Evolutionary conservation across 2,329 filamentous ascomycete species (phyloP).

Genomic region (Aphanocladium album): DNA sequence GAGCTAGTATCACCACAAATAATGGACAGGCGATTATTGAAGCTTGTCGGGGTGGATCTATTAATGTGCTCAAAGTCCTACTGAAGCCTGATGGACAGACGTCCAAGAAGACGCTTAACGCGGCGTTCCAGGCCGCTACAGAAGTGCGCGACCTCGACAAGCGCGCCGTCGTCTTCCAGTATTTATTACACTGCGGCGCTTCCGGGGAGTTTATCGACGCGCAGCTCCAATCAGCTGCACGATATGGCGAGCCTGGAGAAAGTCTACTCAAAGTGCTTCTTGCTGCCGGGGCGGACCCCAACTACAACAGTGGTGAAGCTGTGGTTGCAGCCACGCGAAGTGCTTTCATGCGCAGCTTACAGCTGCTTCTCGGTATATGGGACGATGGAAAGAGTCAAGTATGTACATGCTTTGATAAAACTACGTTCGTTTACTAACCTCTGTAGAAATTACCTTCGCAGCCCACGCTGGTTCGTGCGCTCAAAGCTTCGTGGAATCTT

Average conservation of each 20-base stretch:
- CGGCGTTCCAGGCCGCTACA: slow-evolving; percentile 51
- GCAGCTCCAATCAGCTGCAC: slow-evolving; percentile 48
- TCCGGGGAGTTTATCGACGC: slow-evolving; percentile 46
- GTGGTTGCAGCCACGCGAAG: slow-evolving; percentile 50
- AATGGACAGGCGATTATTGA: slow-evolving; percentile 51
- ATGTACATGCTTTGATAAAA: slow-evolving; percentile 16
- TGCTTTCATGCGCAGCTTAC: slow-evolving; percentile 44
- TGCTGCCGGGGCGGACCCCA: slow-evolving; percentile 47
- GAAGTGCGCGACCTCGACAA: slow-evolving; percentile 46
- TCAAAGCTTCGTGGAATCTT: slow-evolving; percentile 51
- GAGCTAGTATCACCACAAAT: slow-evolving; percentile 46
- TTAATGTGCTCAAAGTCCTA: slow-evolving; percentile 46
- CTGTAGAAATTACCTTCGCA: slow-evolving; percentile 41
- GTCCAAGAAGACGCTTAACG: slow-evolving; percentile 39
- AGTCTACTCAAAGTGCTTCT: slow-evolving; percentile 47
- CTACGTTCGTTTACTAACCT: slow-evolving; percentile 10
- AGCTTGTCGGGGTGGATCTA: slow-evolving; percentile 46
- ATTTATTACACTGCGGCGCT: slow-evolving; percentile 47
- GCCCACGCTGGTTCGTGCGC: slow-evolving; percentile 42
- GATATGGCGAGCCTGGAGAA: slow-evolving; percentile 45
- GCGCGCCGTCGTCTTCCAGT: slow-evolving; percentile 44
- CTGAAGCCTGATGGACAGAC: slow-evolving; percentile 36
- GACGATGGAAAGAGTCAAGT: slow-evolving; percentile 38
- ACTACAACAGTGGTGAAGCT: slow-evolving; percentile 51
- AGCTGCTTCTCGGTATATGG: slow-evolving; percentile 46